These are phyloP conservation scores for Nevesoporus exiguus DNA, from an alignment of 768 basidiomycete species.

Conservation along the genomic window DNA sequence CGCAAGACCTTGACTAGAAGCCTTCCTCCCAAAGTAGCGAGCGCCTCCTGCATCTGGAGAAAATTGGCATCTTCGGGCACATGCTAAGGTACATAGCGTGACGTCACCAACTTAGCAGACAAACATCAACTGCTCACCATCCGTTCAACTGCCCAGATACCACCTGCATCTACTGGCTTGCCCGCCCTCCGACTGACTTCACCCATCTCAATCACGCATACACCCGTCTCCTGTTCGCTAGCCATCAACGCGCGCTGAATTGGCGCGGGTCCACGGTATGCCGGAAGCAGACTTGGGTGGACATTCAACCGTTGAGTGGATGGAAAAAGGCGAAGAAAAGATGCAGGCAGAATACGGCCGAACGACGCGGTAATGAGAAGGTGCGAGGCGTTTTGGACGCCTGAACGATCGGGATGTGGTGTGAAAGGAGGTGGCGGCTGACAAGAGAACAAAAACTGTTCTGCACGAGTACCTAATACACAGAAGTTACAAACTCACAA, in stretches of 20 bases:
- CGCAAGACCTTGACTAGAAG: slow-evolving; percentile 70
- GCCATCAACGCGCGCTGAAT: slow-evolving; percentile 80
- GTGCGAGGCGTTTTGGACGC: slow-evolving; percentile 38
- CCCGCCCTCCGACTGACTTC: slow-evolving; percentile 53
- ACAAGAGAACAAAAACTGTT: slow-evolving; percentile 30
- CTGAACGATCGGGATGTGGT: not conserved
- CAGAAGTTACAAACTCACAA: slow-evolving; percentile 37
- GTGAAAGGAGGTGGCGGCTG: slow-evolving; percentile 42
- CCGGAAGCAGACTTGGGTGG: slow-evolving; percentile 84
- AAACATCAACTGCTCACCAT: slow-evolving; percentile 45
- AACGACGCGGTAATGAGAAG: slow-evolving; percentile 88
- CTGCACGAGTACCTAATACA: not conserved
- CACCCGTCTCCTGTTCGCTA: slow-evolving; percentile 66
- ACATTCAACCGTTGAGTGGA: slow-evolving; percentile 69
- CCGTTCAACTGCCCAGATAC: slow-evolving; percentile 52
- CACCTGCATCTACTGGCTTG: slow-evolving; percentile 64
- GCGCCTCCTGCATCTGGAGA: slow-evolving; percentile 46
- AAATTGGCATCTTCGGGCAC: slow-evolving; percentile 54
- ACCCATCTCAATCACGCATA: slow-evolving; percentile 77
- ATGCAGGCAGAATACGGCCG: slow-evolving; percentile 73
- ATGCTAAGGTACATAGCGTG: slow-evolving; percentile 35
- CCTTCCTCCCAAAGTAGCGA: slow-evolving; percentile 64
- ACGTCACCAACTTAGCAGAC: not conserved
- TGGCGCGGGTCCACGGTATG: slow-evolving; percentile 87
- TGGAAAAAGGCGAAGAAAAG: slow-evolving; percentile 60